A percentile compares a stretch with the other conserved stretches of the same genome.
phyloP scores from a whole-genome alignment of 495 filamentous ascomycete species.

The Cudoniella acicularis region DNA sequence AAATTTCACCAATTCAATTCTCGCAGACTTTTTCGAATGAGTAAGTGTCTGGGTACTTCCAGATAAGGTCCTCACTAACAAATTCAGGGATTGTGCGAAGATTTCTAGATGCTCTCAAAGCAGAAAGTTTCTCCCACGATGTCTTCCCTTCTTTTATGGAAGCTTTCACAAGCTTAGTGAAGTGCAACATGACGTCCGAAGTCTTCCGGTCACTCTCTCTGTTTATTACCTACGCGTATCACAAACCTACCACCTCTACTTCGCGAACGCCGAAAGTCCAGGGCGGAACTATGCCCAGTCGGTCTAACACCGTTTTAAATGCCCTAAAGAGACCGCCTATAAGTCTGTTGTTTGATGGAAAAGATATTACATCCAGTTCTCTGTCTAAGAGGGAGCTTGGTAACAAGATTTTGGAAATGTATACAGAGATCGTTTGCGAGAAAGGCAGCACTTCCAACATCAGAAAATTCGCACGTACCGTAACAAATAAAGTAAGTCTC shows the following conservation, averaged over 20 bases:
- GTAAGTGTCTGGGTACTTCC: conserved; percentile 52
- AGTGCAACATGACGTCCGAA: conserved; percentile 74
- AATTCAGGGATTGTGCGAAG: conserved; percentile 79
- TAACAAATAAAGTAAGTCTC: conserved; percentile 83
- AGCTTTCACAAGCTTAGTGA: conserved; percentile 73
- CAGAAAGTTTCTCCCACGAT: conserved; percentile 66
- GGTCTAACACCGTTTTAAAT: conserved; percentile 30
- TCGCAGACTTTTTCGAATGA: conserved; percentile 80
- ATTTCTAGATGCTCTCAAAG: conserved; percentile 83
- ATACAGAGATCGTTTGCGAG: conserved; percentile 77
- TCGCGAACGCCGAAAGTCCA: conserved; percentile 48
- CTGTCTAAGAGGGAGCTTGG: conserved; percentile 63
- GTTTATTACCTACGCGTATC: conserved; percentile 89
- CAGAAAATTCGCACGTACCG: conserved; percentile 86
- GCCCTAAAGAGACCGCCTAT: conserved; percentile 30
- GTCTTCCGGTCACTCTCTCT: conserved; percentile 82
- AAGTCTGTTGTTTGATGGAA: conserved; percentile 21
- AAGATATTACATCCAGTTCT: conserved; percentile 15
- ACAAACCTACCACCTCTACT: conserved; percentile 53
- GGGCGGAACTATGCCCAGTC: conserved; percentile 35
- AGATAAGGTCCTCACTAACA: conserved; percentile 7
- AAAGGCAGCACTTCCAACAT: conserved; percentile 62
- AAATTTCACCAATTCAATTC: conserved; percentile 90
- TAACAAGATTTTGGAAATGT: conserved; percentile 73
- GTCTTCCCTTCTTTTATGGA: conserved; percentile 70